Conservation (phyloP, 768 basidiomycete species). For the Amyloporia xantha region DNA sequence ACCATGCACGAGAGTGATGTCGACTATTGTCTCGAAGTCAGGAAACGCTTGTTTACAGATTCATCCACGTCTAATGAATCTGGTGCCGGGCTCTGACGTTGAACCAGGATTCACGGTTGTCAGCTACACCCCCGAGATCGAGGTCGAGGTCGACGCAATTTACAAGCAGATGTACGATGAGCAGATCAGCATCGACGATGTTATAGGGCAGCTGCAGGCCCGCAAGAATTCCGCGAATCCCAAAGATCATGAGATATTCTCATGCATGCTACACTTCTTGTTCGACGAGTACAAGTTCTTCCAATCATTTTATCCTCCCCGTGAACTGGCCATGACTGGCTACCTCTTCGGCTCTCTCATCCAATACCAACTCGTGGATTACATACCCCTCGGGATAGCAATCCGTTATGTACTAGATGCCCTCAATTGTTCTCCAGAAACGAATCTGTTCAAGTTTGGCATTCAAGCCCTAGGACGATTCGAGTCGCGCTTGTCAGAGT, state of each 20-base stretch:
- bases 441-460: slow-evolving; percentile 94
- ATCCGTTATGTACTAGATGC: slow-evolving; percentile 96
- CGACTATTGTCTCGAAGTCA: slow-evolving; percentile 83
- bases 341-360: slow-evolving; percentile 96
- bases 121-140: slow-evolving; percentile 82
- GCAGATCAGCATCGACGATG: slow-evolving; percentile 89
- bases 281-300: slow-evolving; percentile 99
- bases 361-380: slow-evolving; percentile 87
- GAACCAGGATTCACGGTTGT: slow-evolving; percentile 92
- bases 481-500: slow-evolving; percentile 81
- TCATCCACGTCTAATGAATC: slow-evolving; percentile 93
- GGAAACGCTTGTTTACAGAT: slow-evolving; percentile 91
- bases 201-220: slow-evolving; percentile 80
- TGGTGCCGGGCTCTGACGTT: slow-evolving; percentile 76
- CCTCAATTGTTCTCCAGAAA: slow-evolving; percentile 82
- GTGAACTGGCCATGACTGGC: slow-evolving; percentile 93
- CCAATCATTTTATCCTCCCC: slow-evolving; percentile 89
- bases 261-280: slow-evolving; percentile 99
- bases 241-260: slow-evolving; percentile 92
- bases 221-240: slow-evolving; percentile 77
- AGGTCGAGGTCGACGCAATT: slow-evolving; percentile 88
- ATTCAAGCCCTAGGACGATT: slow-evolving; percentile 86
- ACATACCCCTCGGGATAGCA: slow-evolving; percentile 91
- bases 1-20: slow-evolving; percentile 75
- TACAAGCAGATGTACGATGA: slow-evolving; percentile 99